Evolutionary conservation across 768 basidiomycete genomes (phyloP).

Genomic region (Boletus patriciae): DNA sequence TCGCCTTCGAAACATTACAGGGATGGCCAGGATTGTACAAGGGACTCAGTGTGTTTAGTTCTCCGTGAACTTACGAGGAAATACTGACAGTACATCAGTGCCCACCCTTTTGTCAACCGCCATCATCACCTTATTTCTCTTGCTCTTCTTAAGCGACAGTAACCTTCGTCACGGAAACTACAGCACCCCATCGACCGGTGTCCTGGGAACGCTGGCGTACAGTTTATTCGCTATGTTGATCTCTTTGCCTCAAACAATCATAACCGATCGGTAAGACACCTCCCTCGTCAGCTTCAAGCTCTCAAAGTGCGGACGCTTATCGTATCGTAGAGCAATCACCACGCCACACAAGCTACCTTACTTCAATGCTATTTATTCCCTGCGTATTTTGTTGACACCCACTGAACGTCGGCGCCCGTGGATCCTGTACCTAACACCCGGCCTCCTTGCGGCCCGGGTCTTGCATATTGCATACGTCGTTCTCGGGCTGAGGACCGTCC

Average conservation of each 20-base stretch:
- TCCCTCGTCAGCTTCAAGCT: not conserved
- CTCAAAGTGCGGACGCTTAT: not conserved
- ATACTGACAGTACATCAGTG: conserved; percentile 45
- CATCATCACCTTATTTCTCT: conserved; percentile 55
- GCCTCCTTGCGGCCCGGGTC: conserved; percentile 46
- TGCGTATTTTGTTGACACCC: conserved; percentile 74
- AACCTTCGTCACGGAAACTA: conserved; percentile 65
- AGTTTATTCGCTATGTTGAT: conserved; percentile 65
- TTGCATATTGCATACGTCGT: conserved; percentile 47
- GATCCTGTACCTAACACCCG: conserved; percentile 80
- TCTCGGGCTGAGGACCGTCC: conserved; percentile 42
- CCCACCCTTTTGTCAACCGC: conserved; percentile 49
- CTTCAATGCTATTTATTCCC: conserved; percentile 52
- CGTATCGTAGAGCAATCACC: conserved; percentile 63
- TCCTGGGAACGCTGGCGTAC: conserved; percentile 64
- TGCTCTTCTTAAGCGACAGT: conserved; percentile 57
- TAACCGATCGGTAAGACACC: conserved; percentile 67
- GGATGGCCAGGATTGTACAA: conserved; percentile 79
- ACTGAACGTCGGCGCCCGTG: conserved; percentile 79
- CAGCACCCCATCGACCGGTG: conserved; percentile 58
- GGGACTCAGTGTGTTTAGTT: conserved; percentile 55
- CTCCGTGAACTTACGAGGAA: conserved; percentile 30
- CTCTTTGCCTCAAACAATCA: conserved; percentile 64
- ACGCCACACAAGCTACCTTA: conserved; percentile 78
- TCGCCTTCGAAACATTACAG: conserved; percentile 32